Base-by-base conservation (phyloP, 176 grass and related monocot species). In the Otatea glauca region DNA sequence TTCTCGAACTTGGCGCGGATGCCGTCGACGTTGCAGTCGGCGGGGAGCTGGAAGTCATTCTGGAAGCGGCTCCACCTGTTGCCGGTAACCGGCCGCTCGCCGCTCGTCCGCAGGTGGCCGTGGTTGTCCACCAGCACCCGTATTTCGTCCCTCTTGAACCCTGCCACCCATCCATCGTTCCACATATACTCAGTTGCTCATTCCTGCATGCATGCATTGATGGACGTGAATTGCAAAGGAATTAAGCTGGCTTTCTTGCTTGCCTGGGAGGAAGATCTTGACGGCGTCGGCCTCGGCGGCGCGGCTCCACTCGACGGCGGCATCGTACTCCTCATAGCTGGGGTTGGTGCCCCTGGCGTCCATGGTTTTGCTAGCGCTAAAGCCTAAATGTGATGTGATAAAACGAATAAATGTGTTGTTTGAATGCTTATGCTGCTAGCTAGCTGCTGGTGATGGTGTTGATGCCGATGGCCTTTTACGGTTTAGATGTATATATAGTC, bases 1-100 rank as follows among this genome's bases (percentile, higher is more conserved):
- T 81, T 86, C 59, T 99, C 89, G 69, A 99, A 96, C 84, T 91
- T 94, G 83, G 93, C 96, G 35, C 88, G 88, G 86, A 94, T 87
- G 42, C 54, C 87, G 25, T 84, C 79, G 11, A 63, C 11, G 76
- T 77, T 81, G 88, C 81, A 92, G 83, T 88, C 83, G 14, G 34
- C 62, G 2, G 89, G 80, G 75, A 93, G 77, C 50, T 37, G n/a
- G 32, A 88, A 78, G 43, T 92, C 88, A 77, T 90, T 93, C 61
- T 65, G 59, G 85, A 98, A 93, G 7, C 86, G 93, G 80, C 64
- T 87, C 89, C 93, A 93, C 70, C 14, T 42, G 49, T 39, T 65
- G 83, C 50, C 85, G 7, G 64, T 58, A 20, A 93, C 0, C 4
- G 23, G 72, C 37, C 87, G 85, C 67, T 89, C 83, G 35, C 88